phyloP scores from a whole-genome alignment of 345 rosid genomes.

The Arabis alpina region DNA sequence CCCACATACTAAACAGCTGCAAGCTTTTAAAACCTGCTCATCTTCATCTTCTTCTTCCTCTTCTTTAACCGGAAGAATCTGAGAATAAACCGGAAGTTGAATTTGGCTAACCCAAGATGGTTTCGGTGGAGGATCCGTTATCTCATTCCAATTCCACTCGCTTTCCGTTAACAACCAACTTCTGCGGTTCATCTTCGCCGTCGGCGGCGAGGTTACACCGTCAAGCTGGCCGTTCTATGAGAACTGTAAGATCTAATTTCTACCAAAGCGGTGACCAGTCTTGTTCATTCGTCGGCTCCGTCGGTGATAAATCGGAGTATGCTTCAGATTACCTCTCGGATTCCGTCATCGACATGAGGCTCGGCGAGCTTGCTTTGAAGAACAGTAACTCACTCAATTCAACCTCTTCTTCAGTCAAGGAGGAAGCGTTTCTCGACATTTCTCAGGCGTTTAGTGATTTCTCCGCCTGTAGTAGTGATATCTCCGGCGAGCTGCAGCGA shows the following conservation, averaged over 20 bases:
- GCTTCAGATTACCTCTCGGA: constrained; percentile 79
- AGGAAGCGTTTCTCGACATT: constrained; percentile 61
- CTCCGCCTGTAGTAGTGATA: constrained; percentile 86
- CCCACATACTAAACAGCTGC: constrained; percentile 43
- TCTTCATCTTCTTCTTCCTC: constrained; percentile 7
- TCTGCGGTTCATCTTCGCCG: constrained; percentile 44
- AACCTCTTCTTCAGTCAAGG: constrained; percentile 46
- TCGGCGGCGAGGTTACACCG: constrained; percentile 59
- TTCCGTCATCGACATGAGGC: constrained; percentile 85
- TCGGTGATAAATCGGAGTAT: constrained; percentile 50
- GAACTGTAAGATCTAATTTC: constrained; percentile 75
- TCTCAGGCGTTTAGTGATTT: constrained; percentile 86
- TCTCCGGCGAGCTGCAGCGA: constrained; percentile 92
- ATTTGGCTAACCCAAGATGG: constrained; percentile 47
- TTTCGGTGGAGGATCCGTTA: constrained; percentile 69
- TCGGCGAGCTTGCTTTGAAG: constrained; percentile 74
- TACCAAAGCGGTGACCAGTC: constrained; percentile 52
- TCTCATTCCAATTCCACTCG: constrained; percentile 62
- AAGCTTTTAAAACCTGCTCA: constrained; percentile 31
- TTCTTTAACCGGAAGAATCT: constrained; percentile 2
- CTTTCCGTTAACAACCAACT: constrained; percentile 57
- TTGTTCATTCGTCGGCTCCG: constrained; percentile 52
- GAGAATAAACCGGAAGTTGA: neutral
- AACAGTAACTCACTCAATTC: constrained; percentile 50
- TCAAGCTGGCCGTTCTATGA: constrained; percentile 82